Evolutionary conservation across 2,329 filamentous ascomycete genomes (phyloP).

Genomic region (Ophidiomyces ophidiicola): DNA sequence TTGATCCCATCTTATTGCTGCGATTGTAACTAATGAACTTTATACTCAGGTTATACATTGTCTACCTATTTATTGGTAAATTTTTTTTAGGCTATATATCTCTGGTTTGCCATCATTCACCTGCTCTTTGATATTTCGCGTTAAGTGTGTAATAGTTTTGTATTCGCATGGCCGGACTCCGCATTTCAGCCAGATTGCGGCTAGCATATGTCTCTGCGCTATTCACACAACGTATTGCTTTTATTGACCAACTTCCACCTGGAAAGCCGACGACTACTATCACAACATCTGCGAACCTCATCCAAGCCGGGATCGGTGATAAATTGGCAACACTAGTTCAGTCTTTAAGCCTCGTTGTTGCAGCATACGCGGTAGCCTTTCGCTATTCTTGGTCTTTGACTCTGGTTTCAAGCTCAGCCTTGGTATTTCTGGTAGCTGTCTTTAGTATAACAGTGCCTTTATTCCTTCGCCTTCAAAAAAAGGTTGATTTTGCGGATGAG

Average conservation of each 20-base stretch:
- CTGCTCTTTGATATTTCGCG: background rate
- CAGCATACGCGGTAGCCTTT: slow-evolving; percentile 42
- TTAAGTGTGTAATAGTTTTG: slow-evolving; percentile 25
- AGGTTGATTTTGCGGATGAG: slow-evolving; percentile 29
- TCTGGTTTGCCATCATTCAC: slow-evolving; percentile 33
- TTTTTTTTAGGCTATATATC: slow-evolving; percentile 45
- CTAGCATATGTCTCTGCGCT: slow-evolving; percentile 40
- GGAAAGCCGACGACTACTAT: slow-evolving; percentile 42
- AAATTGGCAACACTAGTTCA: slow-evolving; percentile 37
- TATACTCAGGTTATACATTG: slow-evolving; percentile 38
- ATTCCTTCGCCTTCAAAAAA: slow-evolving; percentile 24
- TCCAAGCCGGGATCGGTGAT: slow-evolving; percentile 45
- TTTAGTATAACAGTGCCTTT: slow-evolving; percentile 26
- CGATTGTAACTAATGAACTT: background rate
- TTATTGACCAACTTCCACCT: slow-evolving; percentile 39
- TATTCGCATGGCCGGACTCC: slow-evolving; percentile 40
- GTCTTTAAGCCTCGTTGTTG: slow-evolving; percentile 30
- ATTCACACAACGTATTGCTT: slow-evolving; percentile 40
- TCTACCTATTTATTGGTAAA: slow-evolving; percentile 47
- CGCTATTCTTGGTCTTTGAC: slow-evolving; percentile 42
- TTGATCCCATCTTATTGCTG: background rate
- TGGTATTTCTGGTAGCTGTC: slow-evolving; percentile 33
- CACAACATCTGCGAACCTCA: slow-evolving; percentile 41
- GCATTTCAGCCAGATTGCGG: slow-evolving; percentile 40
- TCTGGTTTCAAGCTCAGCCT: slow-evolving; percentile 37